A percentile compares a stretch with the other conserved stretches of the same genome.
phyloP scores from a whole-genome alignment of 2,329 filamentous ascomycete species.

The Ophiocordyceps camponoti-saundersi region DNA sequence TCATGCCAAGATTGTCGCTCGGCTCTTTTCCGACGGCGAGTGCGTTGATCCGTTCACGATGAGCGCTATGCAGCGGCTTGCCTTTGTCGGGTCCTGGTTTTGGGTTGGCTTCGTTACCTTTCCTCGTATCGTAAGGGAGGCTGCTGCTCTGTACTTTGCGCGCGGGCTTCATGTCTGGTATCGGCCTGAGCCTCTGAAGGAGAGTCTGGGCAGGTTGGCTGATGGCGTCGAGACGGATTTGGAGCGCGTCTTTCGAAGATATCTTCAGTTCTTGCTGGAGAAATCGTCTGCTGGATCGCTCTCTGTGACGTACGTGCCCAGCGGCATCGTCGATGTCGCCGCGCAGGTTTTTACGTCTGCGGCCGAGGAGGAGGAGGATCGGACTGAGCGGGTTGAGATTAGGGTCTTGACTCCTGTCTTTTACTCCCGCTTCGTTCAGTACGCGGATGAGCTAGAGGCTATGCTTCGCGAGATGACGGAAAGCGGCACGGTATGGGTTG shows the following conservation, averaged over 20 bases:
- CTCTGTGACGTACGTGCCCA: conserved; percentile 34
- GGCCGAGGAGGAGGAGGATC: conserved; percentile 5
- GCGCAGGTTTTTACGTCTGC: conserved; percentile 21
- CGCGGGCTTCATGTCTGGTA: conserved; percentile 46
- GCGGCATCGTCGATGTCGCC: conserved; percentile 23
- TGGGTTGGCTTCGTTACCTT: conserved; percentile 52
- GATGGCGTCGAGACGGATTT: conserved; percentile 28
- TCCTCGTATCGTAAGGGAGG: conserved; percentile 47
- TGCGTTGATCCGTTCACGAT: conserved; percentile 32
- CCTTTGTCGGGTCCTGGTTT: conserved; percentile 41
- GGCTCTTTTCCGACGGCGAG: conserved; percentile 34
- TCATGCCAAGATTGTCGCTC: conserved; percentile 42
- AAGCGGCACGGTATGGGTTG: conserved; percentile 40
- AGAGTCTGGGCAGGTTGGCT: conserved; percentile 36
- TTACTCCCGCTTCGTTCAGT: conserved; percentile 48
- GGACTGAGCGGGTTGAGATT: conserved; percentile 28
- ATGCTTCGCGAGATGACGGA: conserved; percentile 43
- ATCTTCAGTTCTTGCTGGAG: conserved; percentile 31
- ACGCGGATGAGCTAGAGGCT: conserved; percentile 43
- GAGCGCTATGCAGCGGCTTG: conserved; percentile 20
- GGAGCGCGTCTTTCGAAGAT: conserved; percentile 29
- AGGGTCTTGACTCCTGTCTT: conserved; percentile 47
- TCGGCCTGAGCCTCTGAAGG: conserved; percentile 41
- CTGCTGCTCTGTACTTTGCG: conserved; percentile 36
- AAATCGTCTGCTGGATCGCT: conserved; percentile 22